A percentile compares a stretch with the other conserved stretches of the same genome.
phyloP scores from a whole-genome alignment of 768 basidiomycete species.

The Suillus paluster region DNA sequence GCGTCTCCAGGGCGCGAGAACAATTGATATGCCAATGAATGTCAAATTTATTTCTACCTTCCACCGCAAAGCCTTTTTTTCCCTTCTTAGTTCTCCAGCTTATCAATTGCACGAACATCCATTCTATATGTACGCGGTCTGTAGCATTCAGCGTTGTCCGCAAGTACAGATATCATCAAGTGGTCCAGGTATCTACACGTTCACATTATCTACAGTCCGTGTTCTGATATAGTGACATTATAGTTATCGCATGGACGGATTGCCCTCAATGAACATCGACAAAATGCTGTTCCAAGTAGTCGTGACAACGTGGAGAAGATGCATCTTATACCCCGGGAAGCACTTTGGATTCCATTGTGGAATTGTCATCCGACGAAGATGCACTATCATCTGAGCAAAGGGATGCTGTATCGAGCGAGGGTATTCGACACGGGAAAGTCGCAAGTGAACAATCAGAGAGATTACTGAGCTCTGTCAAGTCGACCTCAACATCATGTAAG shows the following conservation, averaged over 20 bases:
- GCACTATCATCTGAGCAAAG: neutral
- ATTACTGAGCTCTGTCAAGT: neutral
- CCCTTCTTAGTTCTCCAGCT: too few species aligned
- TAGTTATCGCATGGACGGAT: neutral
- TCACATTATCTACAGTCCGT: neutral
- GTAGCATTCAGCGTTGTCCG: neutral
- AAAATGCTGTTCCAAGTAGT: neutral
- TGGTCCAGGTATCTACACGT: neutral
- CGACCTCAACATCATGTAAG: neutral
- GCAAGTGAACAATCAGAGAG: neutral
- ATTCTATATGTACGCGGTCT: too few species aligned
- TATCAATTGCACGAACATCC: too few species aligned
- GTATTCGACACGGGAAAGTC: neutral
- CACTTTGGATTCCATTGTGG: neutral
- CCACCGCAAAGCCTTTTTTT: too few species aligned
- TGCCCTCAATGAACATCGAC: neutral
- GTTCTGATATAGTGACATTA: neutral
- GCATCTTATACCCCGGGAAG: neutral
- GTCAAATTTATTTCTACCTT: too few species aligned
- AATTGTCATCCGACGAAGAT: neutral
- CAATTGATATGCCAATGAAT: neutral
- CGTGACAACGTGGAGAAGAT: neutral
- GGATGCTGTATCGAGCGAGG: neutral
- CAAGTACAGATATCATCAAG: neutral
- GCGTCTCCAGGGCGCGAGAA: neutral